Evolutionary conservation across 352 stramenopile species (phyloP).

Genomic region (Thalassiosira sp.): DNA sequence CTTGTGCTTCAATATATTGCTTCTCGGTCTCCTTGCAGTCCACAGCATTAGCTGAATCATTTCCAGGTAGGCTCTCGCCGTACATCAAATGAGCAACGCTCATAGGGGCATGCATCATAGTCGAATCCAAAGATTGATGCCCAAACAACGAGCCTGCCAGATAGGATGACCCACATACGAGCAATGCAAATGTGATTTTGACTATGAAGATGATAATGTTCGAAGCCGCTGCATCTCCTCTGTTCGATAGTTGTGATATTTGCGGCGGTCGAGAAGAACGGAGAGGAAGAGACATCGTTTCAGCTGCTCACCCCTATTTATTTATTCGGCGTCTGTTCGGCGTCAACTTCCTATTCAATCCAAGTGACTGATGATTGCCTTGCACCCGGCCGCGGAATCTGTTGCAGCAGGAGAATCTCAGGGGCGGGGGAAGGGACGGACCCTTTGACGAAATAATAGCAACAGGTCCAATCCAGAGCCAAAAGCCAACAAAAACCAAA

Average conservation of each 20-base stretch:
- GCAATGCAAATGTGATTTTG: constrained; percentile 35
- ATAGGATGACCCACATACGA: constrained; percentile 46
- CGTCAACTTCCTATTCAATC: neutral
- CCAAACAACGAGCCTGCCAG: constrained; percentile 45
- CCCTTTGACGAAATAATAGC: no score
- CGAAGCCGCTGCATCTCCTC: neutral
- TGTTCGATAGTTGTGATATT: neutral
- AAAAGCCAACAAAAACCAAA: no score
- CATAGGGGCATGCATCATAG: constrained; percentile 3
- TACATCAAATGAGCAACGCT: constrained; percentile 30
- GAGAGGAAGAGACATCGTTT: neutral
- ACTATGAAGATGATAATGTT: constrained; percentile 23
- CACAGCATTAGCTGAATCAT: neutral
- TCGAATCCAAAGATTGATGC: constrained; percentile 31
- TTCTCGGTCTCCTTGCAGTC: constrained; percentile 27
- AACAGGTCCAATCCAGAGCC: no score
- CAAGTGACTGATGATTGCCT: neutral
- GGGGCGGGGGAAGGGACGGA: no score
- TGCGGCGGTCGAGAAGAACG: neutral
- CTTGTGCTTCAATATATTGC: constrained; percentile 31
- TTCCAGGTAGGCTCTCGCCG: neutral
- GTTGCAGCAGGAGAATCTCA: no score
- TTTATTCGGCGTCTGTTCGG: no score
- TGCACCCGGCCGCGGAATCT: no score
- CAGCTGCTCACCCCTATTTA: neutral